Evolutionary conservation across 2,329 filamentous ascomycete genomes (phyloP), one percentile per base, ranked within the genome.

Genomic region (Aaosphaeria pasadenensis): DNA sequence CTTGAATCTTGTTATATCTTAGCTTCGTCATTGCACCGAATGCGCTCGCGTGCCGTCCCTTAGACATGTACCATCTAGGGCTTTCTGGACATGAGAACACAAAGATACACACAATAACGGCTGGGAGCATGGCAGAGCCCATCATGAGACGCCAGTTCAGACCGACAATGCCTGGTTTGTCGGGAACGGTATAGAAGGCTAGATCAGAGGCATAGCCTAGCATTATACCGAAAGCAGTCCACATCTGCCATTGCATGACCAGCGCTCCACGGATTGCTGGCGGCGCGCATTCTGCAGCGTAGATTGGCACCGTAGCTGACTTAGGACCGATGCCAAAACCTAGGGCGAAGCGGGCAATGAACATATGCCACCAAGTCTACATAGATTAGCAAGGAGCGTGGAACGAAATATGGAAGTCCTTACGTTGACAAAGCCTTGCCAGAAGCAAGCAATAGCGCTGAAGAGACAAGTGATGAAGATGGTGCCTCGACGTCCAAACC

Each of bases 271-370:
- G 82, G 46, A 90, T 85, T 5, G 72, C 67, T 1, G 86, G 83
- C 0, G 87, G 87, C 0, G 84, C 81, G 48, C 83, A 88, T 67
- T 91, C 88, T 2, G 88, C 87, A 0, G 86, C 84, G 58, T 88
- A 91, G 30, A 91, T 84, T 0, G 88, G 88, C 1, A 89, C 86
- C 0, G 86, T 89, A 0, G 85, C 83, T 17, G 84, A 83, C 63
- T 91, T 91, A 11, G 86, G 78, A 30, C 88, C 88, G 74, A 91
- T 89, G 1, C 86, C 88, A 41, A 94, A 81, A 7, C 89, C 89
- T 51, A 92, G 79, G 9, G 88, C 76, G 52, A 92, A 80, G 39
- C 89, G 83, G 43, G 83, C 85, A 39, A 82, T 77, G 49, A 94
- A 78, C 55, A 91, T 80, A 59, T 89, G 81, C 64, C 75, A 77